Evolutionary conservation across 2,329 filamentous ascomycete species (phyloP).

Genomic region (Xylariaceae sp.): DNA sequence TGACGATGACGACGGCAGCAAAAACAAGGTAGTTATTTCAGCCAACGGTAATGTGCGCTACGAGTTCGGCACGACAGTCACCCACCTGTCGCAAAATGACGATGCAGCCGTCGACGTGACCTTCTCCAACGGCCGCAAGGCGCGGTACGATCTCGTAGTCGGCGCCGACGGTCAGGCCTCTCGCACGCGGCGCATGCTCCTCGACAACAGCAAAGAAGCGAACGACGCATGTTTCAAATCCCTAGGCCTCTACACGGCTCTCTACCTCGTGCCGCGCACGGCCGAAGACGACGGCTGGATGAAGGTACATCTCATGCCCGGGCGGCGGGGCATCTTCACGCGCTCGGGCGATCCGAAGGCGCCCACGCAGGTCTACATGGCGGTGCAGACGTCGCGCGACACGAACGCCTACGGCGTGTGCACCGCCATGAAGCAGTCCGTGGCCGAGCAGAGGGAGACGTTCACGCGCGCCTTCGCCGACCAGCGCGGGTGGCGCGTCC

Average conservation of each 20-base stretch:
- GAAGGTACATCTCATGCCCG: constrained; percentile 45
- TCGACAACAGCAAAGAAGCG: constrained; percentile 37
- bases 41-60: constrained; percentile 41
- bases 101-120: constrained; percentile 42
- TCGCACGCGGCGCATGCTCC: constrained; percentile 50
- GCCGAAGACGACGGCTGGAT: constrained; percentile 41
- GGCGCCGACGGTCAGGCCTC: constrained; percentile 63
- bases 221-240: constrained; percentile 38
- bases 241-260: constrained; percentile 46
- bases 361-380: constrained; percentile 47
- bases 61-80: constrained; percentile 42
- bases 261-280: constrained; percentile 48
- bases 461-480: constrained; percentile 44
- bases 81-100: constrained; percentile 38
- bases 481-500: constrained; percentile 4
- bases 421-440: constrained; percentile 16
- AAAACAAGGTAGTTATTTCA: constrained; percentile 37
- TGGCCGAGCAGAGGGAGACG: constrained; percentile 31
- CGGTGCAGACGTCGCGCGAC: constrained; percentile 7
- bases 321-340: constrained; percentile 47
- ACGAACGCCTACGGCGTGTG: constrained; percentile 5
- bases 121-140: constrained; percentile 53
- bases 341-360: constrained; percentile 38
- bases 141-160: constrained; percentile 58
- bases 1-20: constrained; percentile 32